Base-by-base conservation (phyloP, 2,329 filamentous ascomycete genomes). In the Lasiodiplodia theobromae region DNA sequence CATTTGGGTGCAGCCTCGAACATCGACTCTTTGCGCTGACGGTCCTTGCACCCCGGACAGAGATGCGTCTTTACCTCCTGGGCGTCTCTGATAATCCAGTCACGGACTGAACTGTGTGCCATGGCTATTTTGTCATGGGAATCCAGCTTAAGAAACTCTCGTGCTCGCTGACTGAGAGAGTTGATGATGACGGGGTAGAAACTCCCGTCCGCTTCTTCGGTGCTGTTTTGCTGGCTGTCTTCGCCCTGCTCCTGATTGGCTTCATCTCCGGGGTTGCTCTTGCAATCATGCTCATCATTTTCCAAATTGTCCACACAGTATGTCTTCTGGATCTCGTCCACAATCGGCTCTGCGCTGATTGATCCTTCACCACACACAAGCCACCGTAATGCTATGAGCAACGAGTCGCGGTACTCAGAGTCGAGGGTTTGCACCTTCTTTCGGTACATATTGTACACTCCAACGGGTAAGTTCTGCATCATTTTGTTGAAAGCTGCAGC, bases 341-440 rank as follows among this genome's bases (percentile, higher is more conserved):
- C 38, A 28, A 62, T 47, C 2, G 21, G 57, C 44, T n/a, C 38
- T 12, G 57, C 57, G 14, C 16, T 16, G 12, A 62, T 62, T 5
- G 4, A 21, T 28, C 57, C 57, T 47, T 62, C 38, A 11, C n/a
- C 57, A 3, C 57, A 62, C 4, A 62, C 38, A 25, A 62, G 57
- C 57, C 57, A 62, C 3, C 57, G 21, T 47, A 62, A 5, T 16
- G n/a, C 40, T 8, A 60, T 60, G 34, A 18, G 34, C 37, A 60
- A 16, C 8, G 12, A 11, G 6, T 23, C 38, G 7, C 56, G 31
- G 12, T 7, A 40, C 4, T 25, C 3, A 8, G n/a, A 18, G 16
- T 60, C 37, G 2, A 60, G 56, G 11, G 0, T 6, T 60, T 60
- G 31, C 18, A 37, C 12, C 18, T 40, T 21, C 38, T 37, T n/a